phyloP scores from a whole-genome alignment of 2,329 filamentous ascomycete genomes.

The Magnaporthiopsis incrustans region DNA sequence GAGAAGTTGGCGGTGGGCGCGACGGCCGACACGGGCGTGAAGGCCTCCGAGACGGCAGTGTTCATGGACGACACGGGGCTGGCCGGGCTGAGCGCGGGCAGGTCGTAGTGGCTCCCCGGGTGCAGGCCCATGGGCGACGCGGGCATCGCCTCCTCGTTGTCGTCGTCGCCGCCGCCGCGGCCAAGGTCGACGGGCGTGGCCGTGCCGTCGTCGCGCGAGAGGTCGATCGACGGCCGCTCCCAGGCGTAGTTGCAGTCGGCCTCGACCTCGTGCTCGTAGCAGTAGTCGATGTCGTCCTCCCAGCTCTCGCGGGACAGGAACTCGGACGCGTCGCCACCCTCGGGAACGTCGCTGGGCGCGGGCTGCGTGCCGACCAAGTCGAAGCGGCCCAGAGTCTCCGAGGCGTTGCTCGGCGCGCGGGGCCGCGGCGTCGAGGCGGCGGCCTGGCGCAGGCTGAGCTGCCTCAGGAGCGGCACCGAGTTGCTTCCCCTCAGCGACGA shows the following conservation, averaged over 20 bases:
- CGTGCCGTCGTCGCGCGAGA: conserved; percentile 24
- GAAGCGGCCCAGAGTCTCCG: conserved; percentile 42
- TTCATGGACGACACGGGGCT: conserved; percentile 33
- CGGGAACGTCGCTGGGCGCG: conserved; percentile 20
- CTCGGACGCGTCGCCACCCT: conserved; percentile 20
- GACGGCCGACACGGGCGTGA: conserved; percentile 33
- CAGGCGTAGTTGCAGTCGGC: conserved; percentile 60
- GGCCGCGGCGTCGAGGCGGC: not conserved
- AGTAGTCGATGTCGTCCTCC: conserved; percentile 65
- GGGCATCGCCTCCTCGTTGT: not conserved
- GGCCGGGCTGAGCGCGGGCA: conserved; percentile 41
- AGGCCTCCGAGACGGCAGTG: conserved; percentile 30
- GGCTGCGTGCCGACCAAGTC: not conserved
- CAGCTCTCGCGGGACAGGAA: conserved; percentile 40
- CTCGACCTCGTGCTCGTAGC: conserved; percentile 60
- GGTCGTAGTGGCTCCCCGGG: conserved; percentile 26
- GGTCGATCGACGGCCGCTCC: conserved; percentile 49
- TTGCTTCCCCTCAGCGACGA: conserved; percentile 47
- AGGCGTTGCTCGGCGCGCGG: conserved; percentile 35
- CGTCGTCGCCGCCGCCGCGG: not conserved
- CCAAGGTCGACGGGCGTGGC: conserved; percentile 17
- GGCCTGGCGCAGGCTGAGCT: conserved; percentile 28
- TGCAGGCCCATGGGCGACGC: conserved; percentile 20
- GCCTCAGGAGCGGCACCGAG: conserved; percentile 47
- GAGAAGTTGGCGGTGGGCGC: conserved; percentile 14